Base-by-base conservation (phyloP, 345 rosid genomes). In the Psidium friedrichsthalianum region DNA sequence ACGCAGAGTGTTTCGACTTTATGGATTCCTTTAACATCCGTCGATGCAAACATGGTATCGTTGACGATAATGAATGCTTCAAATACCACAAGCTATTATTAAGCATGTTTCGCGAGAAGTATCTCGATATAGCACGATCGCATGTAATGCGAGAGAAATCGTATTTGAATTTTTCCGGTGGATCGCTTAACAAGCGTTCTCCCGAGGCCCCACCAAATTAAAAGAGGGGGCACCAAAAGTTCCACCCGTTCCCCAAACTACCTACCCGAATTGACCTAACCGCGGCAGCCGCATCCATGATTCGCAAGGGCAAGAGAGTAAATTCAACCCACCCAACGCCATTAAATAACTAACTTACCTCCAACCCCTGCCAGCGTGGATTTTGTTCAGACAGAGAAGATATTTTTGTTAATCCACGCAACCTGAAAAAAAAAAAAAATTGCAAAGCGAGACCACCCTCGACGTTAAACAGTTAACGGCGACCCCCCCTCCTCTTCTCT, bases 381-480 rank as follows among this genome's bases (percentile, higher is more conserved):
- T 32, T 69, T 32, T 36, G 78, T 32, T 69, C 44, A 22, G 78
- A 69, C 78, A 69, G 78, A 16, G 78, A 32, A 69, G 78, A 69
- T 32, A 69, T 36, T 16, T 16, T 36, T 32, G 78, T 69, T 69
- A 69, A 69, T 32, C 47, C 78, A 69, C 78, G 44, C 78, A 69
- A 69, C 78, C 78, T 20, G 44, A 3, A 29, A 61, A 59, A n/a
- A 55, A 59, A 59, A 0, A 16, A 29, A 52, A 52, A 52, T 8
- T 15, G 54, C 16, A 15, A 29, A 20, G 44, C 36, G 14, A 64
- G 76, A 29, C 76, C 47, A 69, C 47, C 78, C 78, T 20, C 78
- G 78, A 69, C 78, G 90, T 90, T 88, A 84, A 56, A 55, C 83
- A 52, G 52, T 80, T 78, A 86, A 90, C 91, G 90, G 89, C 51